Evolutionary conservation across 2,329 filamentous ascomycete genomes (phyloP).

Genomic region (Ophiocordyceps sinensis): DNA sequence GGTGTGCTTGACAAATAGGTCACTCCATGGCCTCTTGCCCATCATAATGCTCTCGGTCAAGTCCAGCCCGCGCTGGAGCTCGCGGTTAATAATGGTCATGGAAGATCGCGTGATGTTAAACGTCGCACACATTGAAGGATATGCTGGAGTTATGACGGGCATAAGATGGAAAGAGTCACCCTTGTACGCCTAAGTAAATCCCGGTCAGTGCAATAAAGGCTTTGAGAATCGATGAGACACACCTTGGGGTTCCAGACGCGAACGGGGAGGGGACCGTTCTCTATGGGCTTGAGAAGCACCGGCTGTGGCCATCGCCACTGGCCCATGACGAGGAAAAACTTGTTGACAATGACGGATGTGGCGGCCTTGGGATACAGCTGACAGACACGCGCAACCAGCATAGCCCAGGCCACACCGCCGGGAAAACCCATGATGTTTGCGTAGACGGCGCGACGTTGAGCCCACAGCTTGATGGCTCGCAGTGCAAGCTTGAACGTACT

Average conservation of each 20-base stretch:
- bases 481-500: constrained; percentile 82
- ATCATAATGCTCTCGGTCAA: constrained; percentile 69
- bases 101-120: constrained; percentile 87
- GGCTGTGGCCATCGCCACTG: constrained; percentile 91
- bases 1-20: constrained; percentile 75
- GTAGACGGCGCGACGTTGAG: constrained; percentile 81
- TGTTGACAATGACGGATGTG: constrained; percentile 74
- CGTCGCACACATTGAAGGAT: constrained; percentile 94
- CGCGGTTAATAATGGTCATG: constrained; percentile 67
- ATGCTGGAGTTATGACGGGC: constrained; percentile 96
- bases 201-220: constrained; percentile 1
- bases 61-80: constrained; percentile 63
- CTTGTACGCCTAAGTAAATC: constrained; percentile 47
- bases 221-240: constrained; percentile 10
- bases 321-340: constrained; percentile 87
- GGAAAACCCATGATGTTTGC: constrained; percentile 95
- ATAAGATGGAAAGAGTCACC: constrained; percentile 79
- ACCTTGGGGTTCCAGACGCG: constrained; percentile 92
- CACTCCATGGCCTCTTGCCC: constrained; percentile 68
- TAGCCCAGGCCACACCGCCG: constrained; percentile 94
- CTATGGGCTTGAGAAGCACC: constrained; percentile 79
- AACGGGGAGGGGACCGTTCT: constrained; percentile 65
- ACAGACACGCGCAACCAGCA: constrained; percentile 90
- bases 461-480: constrained; percentile 92
- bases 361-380: constrained; percentile 91